phyloP scores from a whole-genome alignment of 164 flowering plant species.

The Akebia trifoliata region DNA sequence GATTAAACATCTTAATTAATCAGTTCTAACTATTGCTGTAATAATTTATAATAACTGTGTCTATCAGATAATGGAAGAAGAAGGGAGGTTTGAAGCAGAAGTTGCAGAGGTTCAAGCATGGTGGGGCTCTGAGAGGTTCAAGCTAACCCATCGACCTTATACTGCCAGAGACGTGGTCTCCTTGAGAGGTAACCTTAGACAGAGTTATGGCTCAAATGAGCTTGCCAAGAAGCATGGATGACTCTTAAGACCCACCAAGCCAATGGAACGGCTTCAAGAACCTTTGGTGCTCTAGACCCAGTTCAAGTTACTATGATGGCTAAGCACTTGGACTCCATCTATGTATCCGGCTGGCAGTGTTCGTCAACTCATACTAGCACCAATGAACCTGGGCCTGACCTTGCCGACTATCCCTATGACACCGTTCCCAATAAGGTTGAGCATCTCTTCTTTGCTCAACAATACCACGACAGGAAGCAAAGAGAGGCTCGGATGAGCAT shows the following conservation, averaged over 20 bases:
- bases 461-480: constrained; percentile 88
- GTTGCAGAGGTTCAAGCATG: constrained; percentile 90
- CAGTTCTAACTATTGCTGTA: too few species aligned
- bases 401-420: constrained; percentile 94
- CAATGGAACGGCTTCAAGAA: constrained; percentile 75
- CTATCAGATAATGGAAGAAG: constrained; percentile 87
- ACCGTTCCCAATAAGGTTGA: constrained; percentile 97
- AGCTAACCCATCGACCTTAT: constrained; percentile 67
- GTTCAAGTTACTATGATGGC: constrained; percentile 98
- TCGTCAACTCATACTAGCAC: constrained; percentile 87
- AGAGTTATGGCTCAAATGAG: constrained; percentile 69
- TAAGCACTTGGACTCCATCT: constrained; percentile 77
- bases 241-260: constrained; percentile 84
- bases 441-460: constrained; percentile 86
- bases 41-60: too few species aligned
- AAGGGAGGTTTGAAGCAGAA: constrained; percentile 81
- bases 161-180: constrained; percentile 76
- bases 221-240: constrained; percentile 85
- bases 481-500: constrained; percentile 85
- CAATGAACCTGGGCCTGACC: constrained; percentile 95
- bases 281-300: constrained; percentile 93
- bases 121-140: constrained; percentile 92
- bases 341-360: constrained; percentile 98
- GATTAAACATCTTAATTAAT: too few species aligned
- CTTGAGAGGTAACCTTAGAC: constrained; percentile 68